Conservation (phyloP, 129 eudicot genomes). For the Chrysanthemum lavandulifolium region DNA sequence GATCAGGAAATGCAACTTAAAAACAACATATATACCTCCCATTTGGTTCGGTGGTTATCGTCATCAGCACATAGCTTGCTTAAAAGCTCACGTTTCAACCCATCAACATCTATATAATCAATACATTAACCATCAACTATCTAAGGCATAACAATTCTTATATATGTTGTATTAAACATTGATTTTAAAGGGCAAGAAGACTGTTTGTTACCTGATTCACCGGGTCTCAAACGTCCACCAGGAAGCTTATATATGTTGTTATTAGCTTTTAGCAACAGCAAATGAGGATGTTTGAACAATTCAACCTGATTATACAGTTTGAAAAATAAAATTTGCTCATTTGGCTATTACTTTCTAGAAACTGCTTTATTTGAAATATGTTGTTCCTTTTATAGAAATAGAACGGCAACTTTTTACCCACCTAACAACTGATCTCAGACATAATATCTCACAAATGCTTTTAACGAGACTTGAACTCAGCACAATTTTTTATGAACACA, state of each 20-base stretch:
- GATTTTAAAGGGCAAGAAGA: background rate
- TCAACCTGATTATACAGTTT: slow-evolving; percentile 51
- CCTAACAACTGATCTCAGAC: too few relatives aligned
- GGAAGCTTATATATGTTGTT: slow-evolving; percentile 71
- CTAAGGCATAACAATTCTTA: background rate
- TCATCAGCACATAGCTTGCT: slow-evolving; percentile 61
- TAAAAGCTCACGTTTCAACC: slow-evolving; percentile 72
- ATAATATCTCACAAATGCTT: too few relatives aligned
- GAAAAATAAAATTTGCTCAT: background rate
- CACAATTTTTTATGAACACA: too few relatives aligned
- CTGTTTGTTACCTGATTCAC: slow-evolving; percentile 64
- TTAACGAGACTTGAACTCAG: too few relatives aligned
- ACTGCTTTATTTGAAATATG: background rate
- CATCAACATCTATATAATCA: slow-evolving; percentile 46
- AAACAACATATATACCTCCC: slow-evolving; percentile 60
- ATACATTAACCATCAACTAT: background rate
- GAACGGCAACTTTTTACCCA: too few relatives aligned
- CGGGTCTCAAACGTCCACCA: slow-evolving; percentile 77
- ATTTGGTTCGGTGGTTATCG: slow-evolving; percentile 40
- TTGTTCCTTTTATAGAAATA: too few relatives aligned
- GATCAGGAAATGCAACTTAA: background rate
- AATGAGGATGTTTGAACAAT: slow-evolving; percentile 75
- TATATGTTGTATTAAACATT: background rate
- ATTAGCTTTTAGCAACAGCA: slow-evolving; percentile 63
- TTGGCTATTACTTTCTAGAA: background rate